Evolutionary conservation across 1,284 basidiomycete genomes (phyloP).

Genomic region (Ceratorhiza oryzae-sativae): DNA sequence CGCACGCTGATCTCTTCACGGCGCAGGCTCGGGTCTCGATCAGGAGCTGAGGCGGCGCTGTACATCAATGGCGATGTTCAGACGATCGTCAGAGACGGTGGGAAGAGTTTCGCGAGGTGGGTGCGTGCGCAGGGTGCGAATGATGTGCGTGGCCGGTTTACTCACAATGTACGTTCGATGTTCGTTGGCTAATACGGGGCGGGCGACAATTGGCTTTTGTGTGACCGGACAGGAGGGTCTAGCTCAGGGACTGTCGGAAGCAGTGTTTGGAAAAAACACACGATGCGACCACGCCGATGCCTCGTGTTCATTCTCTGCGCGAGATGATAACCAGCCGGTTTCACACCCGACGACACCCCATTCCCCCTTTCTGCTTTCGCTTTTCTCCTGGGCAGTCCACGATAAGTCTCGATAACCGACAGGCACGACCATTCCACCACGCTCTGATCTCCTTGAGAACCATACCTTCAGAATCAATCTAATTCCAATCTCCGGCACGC

Average conservation of each 20-base stretch:
- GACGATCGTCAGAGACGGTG: conserved; percentile 11
- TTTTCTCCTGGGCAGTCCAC: conserved; percentile 35
- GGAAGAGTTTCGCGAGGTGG: conserved; percentile 18
- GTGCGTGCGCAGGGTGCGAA: conserved; percentile 33
- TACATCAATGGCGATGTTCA: conserved; percentile 34
- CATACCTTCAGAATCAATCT: conserved; percentile 27
- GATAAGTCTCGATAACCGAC: conserved; percentile 36
- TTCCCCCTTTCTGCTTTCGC: conserved; percentile 35
- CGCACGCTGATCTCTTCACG: conserved; percentile 11
- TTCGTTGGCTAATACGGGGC: conserved; percentile 5
- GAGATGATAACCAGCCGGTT: conserved; percentile 39
- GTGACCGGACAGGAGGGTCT: background rate
- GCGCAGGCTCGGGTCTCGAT: conserved; percentile 28
- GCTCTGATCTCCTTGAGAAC: conserved; percentile 36
- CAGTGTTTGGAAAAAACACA: conserved; percentile 33
- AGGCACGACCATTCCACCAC: conserved; percentile 35
- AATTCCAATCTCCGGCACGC: conserved; percentile 26
- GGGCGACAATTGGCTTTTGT: conserved; percentile 35
- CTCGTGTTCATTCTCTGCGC: conserved; percentile 29
- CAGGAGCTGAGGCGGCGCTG: conserved; percentile 9
- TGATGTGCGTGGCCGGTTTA: conserved; percentile 38
- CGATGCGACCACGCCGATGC: conserved; percentile 28
- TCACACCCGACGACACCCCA: conserved; percentile 27
- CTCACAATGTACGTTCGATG: conserved; percentile 28
- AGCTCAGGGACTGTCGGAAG: conserved; percentile 22